Base-by-base conservation (phyloP, 2,329 filamentous ascomycete genomes). In the Ascochyta viciae-villosae region DNA sequence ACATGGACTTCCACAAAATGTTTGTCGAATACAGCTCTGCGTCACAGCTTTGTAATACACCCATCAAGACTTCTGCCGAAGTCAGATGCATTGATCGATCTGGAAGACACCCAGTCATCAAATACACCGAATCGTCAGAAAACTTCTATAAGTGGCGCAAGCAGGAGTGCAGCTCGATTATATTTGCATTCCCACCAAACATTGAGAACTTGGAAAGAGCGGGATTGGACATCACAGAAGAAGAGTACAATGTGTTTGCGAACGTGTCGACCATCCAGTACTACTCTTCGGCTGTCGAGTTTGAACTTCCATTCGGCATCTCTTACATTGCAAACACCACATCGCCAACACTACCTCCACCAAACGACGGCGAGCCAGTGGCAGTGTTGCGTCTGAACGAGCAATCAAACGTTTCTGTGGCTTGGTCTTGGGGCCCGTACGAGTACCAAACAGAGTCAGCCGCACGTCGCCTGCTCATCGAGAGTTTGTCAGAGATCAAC, bases 391-490 rank as follows among this genome's bases (percentile, higher is more conserved):
- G 63, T 42, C 65, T 76, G 24, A 65, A 40, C 46, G 45, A 66
- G 19, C 37, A 61, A 10, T 73, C 68, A 38, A 68, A 73, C 39
- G 57, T 76, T 13, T 71, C 68, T 0, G 70, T 73, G 7, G 63
- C 72, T 7, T 76, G 74, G 74, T 74, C 72, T 10, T 75, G 73
- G 73, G 74, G 74, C 12, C 71, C 73, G 1, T 71, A 75, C 35
- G 67, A 72, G 26, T 74, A 60, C 51, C 61, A 74, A 35, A 63
- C 72, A 4, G 68, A 71, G 39, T 49, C 63, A 4, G 59, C 64
- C 1, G 73, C 68, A 13, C 59, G 62, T 19, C 48, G 62, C 3
- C 54, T 75, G 9, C 62, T 75, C 16, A 54, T 70, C 31, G 56
- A 67, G n/a, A 75, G 72, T 16, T 23, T 76, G 12, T 67, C 67